Conservation (phyloP, 1,284 basidiomycete species). For the Cronartium quercuum region DNA sequence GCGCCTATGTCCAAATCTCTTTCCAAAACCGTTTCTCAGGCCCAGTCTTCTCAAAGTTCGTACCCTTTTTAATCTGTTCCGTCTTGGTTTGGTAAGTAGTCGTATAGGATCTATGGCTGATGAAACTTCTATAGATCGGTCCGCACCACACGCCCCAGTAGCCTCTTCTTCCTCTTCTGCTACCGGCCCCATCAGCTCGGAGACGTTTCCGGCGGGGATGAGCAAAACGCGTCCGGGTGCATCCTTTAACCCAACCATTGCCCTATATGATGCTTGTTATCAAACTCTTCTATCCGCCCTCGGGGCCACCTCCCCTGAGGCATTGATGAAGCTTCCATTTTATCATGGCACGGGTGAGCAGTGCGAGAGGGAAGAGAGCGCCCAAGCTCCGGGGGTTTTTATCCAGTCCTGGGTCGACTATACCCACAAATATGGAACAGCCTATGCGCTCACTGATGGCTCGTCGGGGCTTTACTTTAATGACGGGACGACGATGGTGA, state of each 20-base stretch:
- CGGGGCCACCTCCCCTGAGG: slow-evolving; percentile 16
- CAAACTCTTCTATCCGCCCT: slow-evolving; percentile 26
- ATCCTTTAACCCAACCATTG: slow-evolving; percentile 30
- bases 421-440: slow-evolving; percentile 97
- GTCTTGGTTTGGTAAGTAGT: neutral
- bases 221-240: slow-evolving; percentile 47
- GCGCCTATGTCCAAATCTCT: neutral
- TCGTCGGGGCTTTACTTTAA: slow-evolving; percentile 93
- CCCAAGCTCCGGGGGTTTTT: slow-evolving; percentile 69
- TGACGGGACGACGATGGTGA: slow-evolving; percentile 77
- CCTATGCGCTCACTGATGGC: slow-evolving; percentile 90
- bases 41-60: neutral
- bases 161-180: slow-evolving; percentile 8
- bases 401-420: slow-evolving; percentile 98
- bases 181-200: neutral
- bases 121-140: neutral
- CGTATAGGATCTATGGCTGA: neutral
- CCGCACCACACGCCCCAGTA: slow-evolving; percentile 1
- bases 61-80: neutral
- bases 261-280: slow-evolving; percentile 32
- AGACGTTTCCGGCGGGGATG: neutral
- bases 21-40: neutral
- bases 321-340: slow-evolving; percentile 27
- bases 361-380: neutral
- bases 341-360: slow-evolving; percentile 13